Evolutionary conservation across 305 asterid species (phyloP), one percentile per base, ranked within the genome.

Genomic region (Fraxinus ornus): DNA sequence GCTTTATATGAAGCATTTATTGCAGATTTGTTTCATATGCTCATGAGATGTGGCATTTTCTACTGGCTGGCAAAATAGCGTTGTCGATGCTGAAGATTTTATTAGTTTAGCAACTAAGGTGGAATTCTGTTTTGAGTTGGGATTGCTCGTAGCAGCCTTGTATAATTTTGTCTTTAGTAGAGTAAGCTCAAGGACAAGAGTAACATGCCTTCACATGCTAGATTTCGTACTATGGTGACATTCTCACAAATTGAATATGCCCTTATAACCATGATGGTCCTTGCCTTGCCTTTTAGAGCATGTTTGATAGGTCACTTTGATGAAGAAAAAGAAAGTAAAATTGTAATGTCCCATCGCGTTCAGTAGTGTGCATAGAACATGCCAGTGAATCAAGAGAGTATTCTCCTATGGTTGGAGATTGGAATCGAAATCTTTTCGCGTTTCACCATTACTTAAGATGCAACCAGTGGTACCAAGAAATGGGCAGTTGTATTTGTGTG

Each of bases 151-250:
- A 13, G 39, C 75, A 70, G 39, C 41, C 75, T 70, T 5, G 39
- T 41, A 70, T 70, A 30, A 30, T 28, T 30, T 70, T 28, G 39
- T 70, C 75, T 22, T 68, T 70, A 12, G 39, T 70, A 68, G 75
- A 68, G 28, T 68, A 28, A 26, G 36, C 19, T 36, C 39, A 7
- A 57, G 71, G 72, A 79, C 87, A 81, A 78, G 80, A 75, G 35
- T 78, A 85, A 85, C 85, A 78, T 81, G 86, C 77, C 81, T 60
- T 81, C 85, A 81, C 87, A 81, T 81, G 87, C 83, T 52, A 21
- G 68, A 32, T 13, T 71, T 32, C 26, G 36, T 33, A 2, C 41
- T 6, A 17, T 32, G 44, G 24, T 71, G 76, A 32, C 76, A 71
- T 30, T 71, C 76, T 33, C 75, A 68, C 75, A 28, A 68, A 13